Conservation (phyloP, 2,329 filamentous ascomycete species). For the Fusarium sp. region DNA sequence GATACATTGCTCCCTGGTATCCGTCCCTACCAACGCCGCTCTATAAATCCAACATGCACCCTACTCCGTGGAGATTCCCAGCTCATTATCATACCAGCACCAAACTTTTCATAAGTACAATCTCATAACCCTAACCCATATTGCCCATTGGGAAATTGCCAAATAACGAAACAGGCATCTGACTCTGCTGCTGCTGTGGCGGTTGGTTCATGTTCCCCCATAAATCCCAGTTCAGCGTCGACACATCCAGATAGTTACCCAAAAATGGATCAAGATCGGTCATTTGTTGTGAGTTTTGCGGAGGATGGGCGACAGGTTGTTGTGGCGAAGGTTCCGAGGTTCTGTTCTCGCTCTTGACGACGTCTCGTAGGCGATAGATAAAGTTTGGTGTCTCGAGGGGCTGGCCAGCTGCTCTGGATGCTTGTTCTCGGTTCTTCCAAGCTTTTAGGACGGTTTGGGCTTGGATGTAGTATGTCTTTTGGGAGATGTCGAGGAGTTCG, state of each 20-base stretch:
- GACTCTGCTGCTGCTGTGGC: slow-evolving; percentile 32
- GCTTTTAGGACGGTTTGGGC: slow-evolving; percentile 62
- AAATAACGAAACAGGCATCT: slow-evolving; percentile 48
- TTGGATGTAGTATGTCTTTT: slow-evolving; percentile 57
- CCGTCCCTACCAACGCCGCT: slow-evolving; percentile 32
- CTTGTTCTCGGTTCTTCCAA: slow-evolving; percentile 62
- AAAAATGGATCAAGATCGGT: slow-evolving; percentile 57
- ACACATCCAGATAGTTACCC: slow-evolving; percentile 56
- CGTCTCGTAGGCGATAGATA: slow-evolving; percentile 56
- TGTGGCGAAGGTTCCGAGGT: slow-evolving; percentile 43
- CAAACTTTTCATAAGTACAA: slow-evolving; percentile 8
- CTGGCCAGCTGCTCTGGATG: slow-evolving; percentile 51
- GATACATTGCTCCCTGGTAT: slow-evolving; percentile 6
- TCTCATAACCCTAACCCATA: slow-evolving; percentile 23
- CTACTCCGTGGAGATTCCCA: slow-evolving; percentile 38
- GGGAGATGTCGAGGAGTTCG: slow-evolving; percentile 61
- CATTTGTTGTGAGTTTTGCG: slow-evolving; percentile 40
- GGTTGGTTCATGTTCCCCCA: slow-evolving; percentile 49
- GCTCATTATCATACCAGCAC: slow-evolving; percentile 13
- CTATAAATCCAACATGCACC: slow-evolving; percentile 34
- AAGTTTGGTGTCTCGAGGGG: slow-evolving; percentile 56
- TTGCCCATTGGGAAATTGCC: slow-evolving; percentile 45
- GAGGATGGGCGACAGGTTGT: slow-evolving; percentile 44
- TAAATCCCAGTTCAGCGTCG: slow-evolving; percentile 59
- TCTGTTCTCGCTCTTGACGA: slow-evolving; percentile 53